phyloP scores from a whole-genome alignment of 2,329 filamentous ascomycete genomes.

The Penicillium sp. region DNA sequence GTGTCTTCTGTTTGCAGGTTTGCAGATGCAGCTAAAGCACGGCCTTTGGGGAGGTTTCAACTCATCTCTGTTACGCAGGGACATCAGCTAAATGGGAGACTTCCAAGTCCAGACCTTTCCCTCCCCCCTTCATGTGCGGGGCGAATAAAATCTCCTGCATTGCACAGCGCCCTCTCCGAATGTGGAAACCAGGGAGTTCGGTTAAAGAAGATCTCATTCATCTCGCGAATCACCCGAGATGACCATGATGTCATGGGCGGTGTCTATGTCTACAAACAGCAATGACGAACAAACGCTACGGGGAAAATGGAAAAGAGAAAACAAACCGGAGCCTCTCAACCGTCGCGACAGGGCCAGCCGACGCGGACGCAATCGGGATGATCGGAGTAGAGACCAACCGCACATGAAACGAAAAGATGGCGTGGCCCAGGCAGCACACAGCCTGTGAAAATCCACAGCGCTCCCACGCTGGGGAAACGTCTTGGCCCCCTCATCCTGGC shows the following conservation, averaged over 20 bases:
- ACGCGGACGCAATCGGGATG: constrained; percentile 19
- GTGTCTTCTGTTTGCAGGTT: background rate
- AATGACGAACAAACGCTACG: constrained; percentile 8
- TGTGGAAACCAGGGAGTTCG: constrained; percentile 6
- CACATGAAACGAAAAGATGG: constrained; percentile 9
- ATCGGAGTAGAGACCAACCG: constrained; percentile 11
- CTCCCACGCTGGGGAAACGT: constrained; percentile 20
- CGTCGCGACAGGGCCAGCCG: constrained; percentile 4
- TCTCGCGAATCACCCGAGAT: constrained; percentile 1
- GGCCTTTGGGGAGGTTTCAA: constrained; percentile 1
- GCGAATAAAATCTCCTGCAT: constrained; percentile 6
- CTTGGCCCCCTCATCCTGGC: constrained; percentile 32
- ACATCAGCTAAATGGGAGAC: background rate
- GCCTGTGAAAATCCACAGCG: constrained; percentile 21
- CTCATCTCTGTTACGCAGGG: background rate
- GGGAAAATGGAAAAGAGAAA: constrained; percentile 9
- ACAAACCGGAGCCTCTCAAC: constrained; percentile 18
- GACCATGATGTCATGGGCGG: constrained; percentile 26
- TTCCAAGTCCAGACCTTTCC: background rate
- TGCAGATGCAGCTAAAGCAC: background rate
- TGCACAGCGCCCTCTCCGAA: constrained; percentile 8
- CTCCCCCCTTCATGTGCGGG: constrained; percentile 10
- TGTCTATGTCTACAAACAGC: constrained; percentile 10
- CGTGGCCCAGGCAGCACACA: background rate
- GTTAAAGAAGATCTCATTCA: constrained; percentile 13